Base-by-base conservation (phyloP, 495 filamentous ascomycete genomes). In the Cercophora sp. region DNA sequence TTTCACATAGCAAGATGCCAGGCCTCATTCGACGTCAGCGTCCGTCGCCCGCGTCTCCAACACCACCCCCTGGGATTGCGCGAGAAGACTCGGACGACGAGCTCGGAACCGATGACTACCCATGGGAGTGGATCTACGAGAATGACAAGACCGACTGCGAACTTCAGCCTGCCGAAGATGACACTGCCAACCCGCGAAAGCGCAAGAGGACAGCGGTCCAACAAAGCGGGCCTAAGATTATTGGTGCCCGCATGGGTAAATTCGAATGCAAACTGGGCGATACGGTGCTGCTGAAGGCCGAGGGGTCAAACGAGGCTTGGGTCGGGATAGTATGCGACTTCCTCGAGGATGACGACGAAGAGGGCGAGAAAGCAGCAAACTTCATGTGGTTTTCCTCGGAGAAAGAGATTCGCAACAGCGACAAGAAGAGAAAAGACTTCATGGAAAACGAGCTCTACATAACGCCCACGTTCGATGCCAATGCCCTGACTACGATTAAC, bases 21-120 rank as follows among this genome's bases (percentile, higher is more conserved):
- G 47, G 54, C 39, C 34, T 41, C 43, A 24, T 48, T 35, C 25
- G 39, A n/a, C 39, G 37, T n/a, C n/a, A 22, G 20, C 16, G 16
- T 10, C 22, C 19, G 3, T 25, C 19, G 40, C 15, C 34, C 22
- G 11, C 26, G 5, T 31, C 32, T 13, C 39, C 46, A 36, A 32
- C 20, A 42, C 29, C 45, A 52, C 23, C 48, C 66, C 9, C 48
- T 5, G 85, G 80, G 18, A 72, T 92, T n/a, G 67, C 76, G 11
- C 78, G 88, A 52, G 90, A 94, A 49, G 89, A 94, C 64, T 95
- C 89, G 10, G 92, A 96, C 71, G 91, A 96, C 58, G 92, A 96
- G 63, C 77, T 94, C 8, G 90, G 89, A 16, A 72, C 82, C 15
- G 89, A 93, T 48, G 89, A 96, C 66, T 73, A 77, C 35, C 89